Base-by-base conservation (phyloP, 768 basidiomycete species). In the Fibroporia radiculosa region DNA sequence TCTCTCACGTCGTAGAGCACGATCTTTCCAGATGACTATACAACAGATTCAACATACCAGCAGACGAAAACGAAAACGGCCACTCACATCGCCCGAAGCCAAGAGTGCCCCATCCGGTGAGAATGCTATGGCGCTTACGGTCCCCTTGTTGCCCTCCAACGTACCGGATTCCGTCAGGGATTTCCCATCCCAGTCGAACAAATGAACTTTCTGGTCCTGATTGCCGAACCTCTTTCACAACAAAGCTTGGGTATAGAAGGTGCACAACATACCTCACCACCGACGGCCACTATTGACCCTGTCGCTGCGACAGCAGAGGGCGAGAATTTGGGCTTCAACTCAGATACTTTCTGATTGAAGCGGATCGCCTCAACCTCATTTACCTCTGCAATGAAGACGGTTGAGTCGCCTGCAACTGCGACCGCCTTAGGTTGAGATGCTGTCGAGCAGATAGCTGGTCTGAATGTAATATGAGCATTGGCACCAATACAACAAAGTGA, bases 71-170 rank as follows among this genome's bases (percentile, higher is more conserved):
- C 8, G 26, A 20, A n/a, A 12, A n/a, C 6, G 32, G 12, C 10
- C 10, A 73, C 87, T 64, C 54, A 93, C 92, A 64, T 97, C 92
- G 37, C 93, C 95, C 5, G 82, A 74, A 42, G 85, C 90, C 10
- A 98, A 70, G 28, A 80, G 64, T 18, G 65, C 68, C 0, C 85
- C 87, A 60, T 95, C 81, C 0, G 81, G 77, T 0, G 89, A 87
- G 65, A 96, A 85, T 0, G 86, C 77, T 5, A 97, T 61, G 1
- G 80, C 79, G 32, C 81, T 82, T 16, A 97, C 68, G 6, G 76
- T 66, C 12, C 81, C 85, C 51, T 75, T 76, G 60, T 85, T 84
- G 25, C 78, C 80, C 50, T 83, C 80, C 7, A 87, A 66, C 2
- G 75, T 67, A 0, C 63, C 74, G 23, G 58, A 61, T 58, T 84